phyloP scores from a whole-genome alignment of 345 rosid genomes.

The Corymbia maculata region DNA sequence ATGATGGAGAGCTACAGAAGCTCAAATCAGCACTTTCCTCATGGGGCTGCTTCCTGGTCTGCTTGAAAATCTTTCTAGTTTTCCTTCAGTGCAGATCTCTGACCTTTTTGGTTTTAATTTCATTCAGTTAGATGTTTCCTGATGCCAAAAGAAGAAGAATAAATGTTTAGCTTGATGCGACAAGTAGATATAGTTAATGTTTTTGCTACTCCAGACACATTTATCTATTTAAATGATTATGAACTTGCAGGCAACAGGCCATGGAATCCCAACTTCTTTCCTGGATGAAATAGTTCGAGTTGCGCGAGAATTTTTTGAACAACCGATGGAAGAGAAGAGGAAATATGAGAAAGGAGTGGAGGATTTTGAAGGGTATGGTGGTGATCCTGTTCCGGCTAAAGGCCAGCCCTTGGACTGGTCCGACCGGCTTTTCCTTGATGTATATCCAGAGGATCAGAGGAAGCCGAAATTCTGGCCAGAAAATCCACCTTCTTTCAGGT shows the following conservation, averaged over 20 bases:
- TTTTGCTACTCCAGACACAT: not conserved
- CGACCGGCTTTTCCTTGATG: constrained; percentile 31
- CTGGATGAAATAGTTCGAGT: constrained; percentile 21
- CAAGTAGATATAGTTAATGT: not conserved
- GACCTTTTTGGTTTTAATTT: not conserved
- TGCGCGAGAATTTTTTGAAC: constrained; percentile 26
- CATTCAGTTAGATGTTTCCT: not conserved
- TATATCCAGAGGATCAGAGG: constrained; percentile 21
- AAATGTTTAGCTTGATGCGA: not conserved
- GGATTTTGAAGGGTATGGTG: constrained; percentile 46
- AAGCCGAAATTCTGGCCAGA: constrained; percentile 32
- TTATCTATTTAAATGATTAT: not conserved
- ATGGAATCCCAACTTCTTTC: constrained; percentile 29
- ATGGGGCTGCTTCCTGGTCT: constrained; percentile 52
- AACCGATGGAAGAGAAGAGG: constrained; percentile 37
- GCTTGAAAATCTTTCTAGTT: not conserved
- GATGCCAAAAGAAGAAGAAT: not conserved
- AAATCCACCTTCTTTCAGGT: constrained; percentile 37
- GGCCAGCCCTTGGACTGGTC: constrained; percentile 44
- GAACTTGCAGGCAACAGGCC: constrained; percentile 32
- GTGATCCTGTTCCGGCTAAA: constrained; percentile 31
- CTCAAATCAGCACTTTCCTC: constrained; percentile 35
- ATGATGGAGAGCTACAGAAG: constrained; percentile 20
- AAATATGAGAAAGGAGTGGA: constrained; percentile 24
- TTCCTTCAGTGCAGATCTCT: not conserved